A percentile compares a stretch with the other conserved stretches of the same genome.
Evolutionary conservation across 257 asterid species (phyloP).

Genomic region (Solanum medicagineum): DNA sequence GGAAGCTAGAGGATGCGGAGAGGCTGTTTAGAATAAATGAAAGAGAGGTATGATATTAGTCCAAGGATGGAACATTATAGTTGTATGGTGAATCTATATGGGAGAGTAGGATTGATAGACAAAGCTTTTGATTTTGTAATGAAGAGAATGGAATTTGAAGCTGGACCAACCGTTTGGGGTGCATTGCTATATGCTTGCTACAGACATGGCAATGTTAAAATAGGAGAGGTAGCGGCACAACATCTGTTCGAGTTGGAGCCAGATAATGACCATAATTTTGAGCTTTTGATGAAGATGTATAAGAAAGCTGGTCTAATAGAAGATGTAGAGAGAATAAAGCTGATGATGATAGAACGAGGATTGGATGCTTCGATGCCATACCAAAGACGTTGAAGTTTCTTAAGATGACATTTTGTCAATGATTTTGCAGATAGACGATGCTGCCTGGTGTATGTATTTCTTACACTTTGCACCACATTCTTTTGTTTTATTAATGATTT

Average conservation of each 20-base stretch:
- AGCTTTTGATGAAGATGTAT: conserved; percentile 56
- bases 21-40: conserved; percentile 25
- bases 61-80: conserved; percentile 71
- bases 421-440: not conserved
- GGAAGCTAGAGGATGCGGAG: conserved; percentile 54
- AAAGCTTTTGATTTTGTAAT: conserved; percentile 42
- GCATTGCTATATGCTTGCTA: conserved; percentile 74
- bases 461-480: not conserved
- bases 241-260: conserved; percentile 66
- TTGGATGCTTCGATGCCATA: conserved; percentile 4
- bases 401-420: not conserved
- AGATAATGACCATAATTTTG: conserved; percentile 66
- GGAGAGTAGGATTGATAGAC: conserved; percentile 40
- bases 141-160: conserved; percentile 38
- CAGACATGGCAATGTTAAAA: conserved; percentile 37
- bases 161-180: conserved; percentile 86
- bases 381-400: not conserved
- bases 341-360: conserved; percentile 62
- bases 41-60: conserved; percentile 14
- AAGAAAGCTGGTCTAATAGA: conserved; percentile 19
- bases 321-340: conserved; percentile 31
- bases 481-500: not conserved
- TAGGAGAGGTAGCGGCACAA: conserved; percentile 55
- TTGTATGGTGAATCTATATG: conserved; percentile 83
- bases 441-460: not conserved